phyloP scores from a whole-genome alignment of 2,329 filamentous ascomycete genomes.

The Ophioceras dolichostomum region DNA sequence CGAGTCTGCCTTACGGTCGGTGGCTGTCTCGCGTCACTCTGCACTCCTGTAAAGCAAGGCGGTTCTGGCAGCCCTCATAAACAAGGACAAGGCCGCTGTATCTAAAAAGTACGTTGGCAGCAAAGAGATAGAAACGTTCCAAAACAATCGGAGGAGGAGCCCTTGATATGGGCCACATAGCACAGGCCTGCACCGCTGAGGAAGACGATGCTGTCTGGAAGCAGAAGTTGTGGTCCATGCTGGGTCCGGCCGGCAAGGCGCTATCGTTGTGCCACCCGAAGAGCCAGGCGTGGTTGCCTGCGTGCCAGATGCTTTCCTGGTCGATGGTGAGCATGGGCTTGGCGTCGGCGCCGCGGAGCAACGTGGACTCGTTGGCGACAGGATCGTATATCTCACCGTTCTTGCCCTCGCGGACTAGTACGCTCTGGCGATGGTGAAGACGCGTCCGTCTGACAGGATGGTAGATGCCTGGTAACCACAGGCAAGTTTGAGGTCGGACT shows the following conservation, averaged over 20 bases:
- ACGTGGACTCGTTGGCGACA: conserved; percentile 25
- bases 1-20: no score
- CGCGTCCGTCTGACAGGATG: conserved; percentile 28
- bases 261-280: conserved; percentile 33
- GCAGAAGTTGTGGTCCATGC: conserved; percentile 36
- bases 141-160: no score
- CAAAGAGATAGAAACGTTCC: no score
- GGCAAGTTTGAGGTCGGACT: conserved; percentile 16
- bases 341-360: conserved; percentile 23
- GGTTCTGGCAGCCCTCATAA: no score
- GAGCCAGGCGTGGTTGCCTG: conserved; percentile 43
- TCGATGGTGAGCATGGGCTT: conserved; percentile 34
- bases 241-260: conserved; percentile 43
- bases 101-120: no score
- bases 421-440: conserved; percentile 38
- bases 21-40: no score
- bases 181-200: conserved; percentile 35
- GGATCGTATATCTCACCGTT: conserved; percentile 31
- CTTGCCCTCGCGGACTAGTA: conserved; percentile 30
- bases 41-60: no score
- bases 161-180: conserved; percentile 16
- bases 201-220: conserved; percentile 30
- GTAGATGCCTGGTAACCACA: conserved; percentile 30
- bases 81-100: no score
- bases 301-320: conserved; percentile 25